A percentile compares a stretch with the other conserved stretches of the same genome.
Conservation (phyloP, 805 yeast genomes). For the Kuraishia piskuri region DNA sequence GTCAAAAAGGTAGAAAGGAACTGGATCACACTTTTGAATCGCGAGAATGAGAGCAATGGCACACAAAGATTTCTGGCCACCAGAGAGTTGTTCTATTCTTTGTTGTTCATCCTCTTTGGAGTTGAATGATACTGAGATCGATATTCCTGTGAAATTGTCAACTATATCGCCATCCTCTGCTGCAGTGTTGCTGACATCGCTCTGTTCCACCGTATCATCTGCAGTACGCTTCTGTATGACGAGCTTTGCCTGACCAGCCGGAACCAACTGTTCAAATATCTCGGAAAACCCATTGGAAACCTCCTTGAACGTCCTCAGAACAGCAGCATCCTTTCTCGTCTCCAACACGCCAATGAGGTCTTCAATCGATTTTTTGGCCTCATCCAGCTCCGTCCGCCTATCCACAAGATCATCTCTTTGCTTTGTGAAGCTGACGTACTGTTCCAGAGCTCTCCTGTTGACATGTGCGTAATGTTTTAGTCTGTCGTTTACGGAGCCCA, state of each 20-base stretch:
- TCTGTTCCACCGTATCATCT: conserved; percentile 4
- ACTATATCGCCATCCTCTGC: conserved; percentile 20
- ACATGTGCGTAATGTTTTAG: conserved; percentile 65
- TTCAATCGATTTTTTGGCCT: conserved; percentile 66
- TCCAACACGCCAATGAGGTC: conserved; percentile 61
- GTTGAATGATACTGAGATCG: conserved; percentile 84
- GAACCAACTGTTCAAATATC: conserved; percentile 76
- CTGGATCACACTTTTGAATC: conserved; percentile 91
- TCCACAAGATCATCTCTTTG: conserved; percentile 59
- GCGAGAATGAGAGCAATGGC: conserved; percentile 92
- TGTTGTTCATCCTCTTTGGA: conserved; percentile 80
- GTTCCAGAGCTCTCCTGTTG: conserved; percentile 86
- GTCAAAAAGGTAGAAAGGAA: conserved; percentile 93
- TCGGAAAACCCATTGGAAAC: conserved; percentile 67
- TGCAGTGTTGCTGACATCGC: neutral
- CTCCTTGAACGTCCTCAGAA: conserved; percentile 65
- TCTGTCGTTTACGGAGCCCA: conserved; percentile 47
- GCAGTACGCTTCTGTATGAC: conserved; percentile 44
- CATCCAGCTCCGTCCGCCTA: conserved; percentile 62
- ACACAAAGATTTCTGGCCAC: conserved; percentile 96
- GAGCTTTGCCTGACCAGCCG: conserved; percentile 70
- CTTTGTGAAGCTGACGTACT: conserved; percentile 60
- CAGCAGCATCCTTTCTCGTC: conserved; percentile 75
- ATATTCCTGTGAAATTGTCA: conserved; percentile 69
- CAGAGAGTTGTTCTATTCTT: conserved; percentile 84